A percentile compares a stretch with the other conserved stretches of the same genome.
Evolutionary conservation across 1,139 yeast species (phyloP).

Genomic region (Geotrichum histeridarum): DNA sequence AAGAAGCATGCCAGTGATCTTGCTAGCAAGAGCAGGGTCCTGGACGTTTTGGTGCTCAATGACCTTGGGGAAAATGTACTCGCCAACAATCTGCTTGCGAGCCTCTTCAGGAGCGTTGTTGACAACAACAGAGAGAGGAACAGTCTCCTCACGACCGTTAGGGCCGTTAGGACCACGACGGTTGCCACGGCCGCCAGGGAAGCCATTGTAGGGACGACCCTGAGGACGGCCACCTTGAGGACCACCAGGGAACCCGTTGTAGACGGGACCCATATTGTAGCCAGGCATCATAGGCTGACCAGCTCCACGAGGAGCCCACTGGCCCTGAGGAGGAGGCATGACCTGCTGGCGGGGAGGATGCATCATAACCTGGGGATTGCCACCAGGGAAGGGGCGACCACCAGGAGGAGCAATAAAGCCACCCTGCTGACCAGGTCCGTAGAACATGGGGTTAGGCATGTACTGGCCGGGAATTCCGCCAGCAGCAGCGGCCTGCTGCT

Average conservation of each 20-base stretch:
- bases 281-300: slow-evolving; percentile 32
- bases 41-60: slow-evolving; percentile 71
- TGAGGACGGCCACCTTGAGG: slow-evolving; percentile 37
- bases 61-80: slow-evolving; percentile 93
- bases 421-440: slow-evolving; percentile 74
- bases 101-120: slow-evolving; percentile 57
- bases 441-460: slow-evolving; percentile 85
- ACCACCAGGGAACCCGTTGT: slow-evolving; percentile 51
- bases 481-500: slow-evolving; percentile 67
- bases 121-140: slow-evolving; percentile 35
- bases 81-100: slow-evolving; percentile 96
- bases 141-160: slow-evolving; percentile 24
- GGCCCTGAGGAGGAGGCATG: slow-evolving; percentile 59
- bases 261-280: slow-evolving; percentile 80
- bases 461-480: slow-evolving; percentile 92
- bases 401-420: slow-evolving; percentile 69
- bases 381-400: slow-evolving; percentile 73
- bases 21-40: slow-evolving; percentile 95
- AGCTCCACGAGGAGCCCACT: slow-evolving; percentile 52
- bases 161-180: slow-evolving; percentile 24
- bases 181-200: slow-evolving; percentile 26
- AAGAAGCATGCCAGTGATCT: slow-evolving; percentile 98
- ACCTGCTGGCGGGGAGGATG: slow-evolving; percentile 62
- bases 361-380: slow-evolving; percentile 87
- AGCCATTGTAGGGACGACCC: slow-evolving; percentile 24